phyloP scores from a whole-genome alignment of 2,329 filamentous ascomycete genomes.

The Verticillium longisporum region DNA sequence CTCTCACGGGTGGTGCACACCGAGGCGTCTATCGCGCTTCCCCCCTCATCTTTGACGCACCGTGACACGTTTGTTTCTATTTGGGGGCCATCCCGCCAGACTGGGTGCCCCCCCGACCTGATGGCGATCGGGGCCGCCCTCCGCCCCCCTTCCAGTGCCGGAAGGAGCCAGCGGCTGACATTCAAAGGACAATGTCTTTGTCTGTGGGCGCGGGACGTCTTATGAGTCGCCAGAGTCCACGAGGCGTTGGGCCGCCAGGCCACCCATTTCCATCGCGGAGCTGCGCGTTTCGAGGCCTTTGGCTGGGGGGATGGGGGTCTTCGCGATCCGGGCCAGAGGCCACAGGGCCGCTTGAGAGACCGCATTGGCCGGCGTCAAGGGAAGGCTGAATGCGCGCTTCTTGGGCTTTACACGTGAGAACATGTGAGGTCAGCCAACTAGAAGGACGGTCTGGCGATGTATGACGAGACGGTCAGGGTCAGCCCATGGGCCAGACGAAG shows the following conservation, averaged over 20 bases:
- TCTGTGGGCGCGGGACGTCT: neutral
- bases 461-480: too few species aligned
- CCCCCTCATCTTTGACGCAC: too few species aligned
- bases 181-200: neutral
- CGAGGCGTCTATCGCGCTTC: too few species aligned
- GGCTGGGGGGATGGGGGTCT: neutral
- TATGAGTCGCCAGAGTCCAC: neutral
- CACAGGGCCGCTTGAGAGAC: neutral
- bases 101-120: neutral
- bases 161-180: neutral
- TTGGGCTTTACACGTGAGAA: too few species aligned
- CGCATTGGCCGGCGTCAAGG: too few species aligned
- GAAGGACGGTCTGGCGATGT: too few species aligned
- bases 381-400: too few species aligned
- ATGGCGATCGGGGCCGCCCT: neutral
- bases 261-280: neutral
- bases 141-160: neutral
- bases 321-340: neutral
- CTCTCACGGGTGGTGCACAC: neutral
- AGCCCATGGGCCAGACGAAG: too few species aligned
- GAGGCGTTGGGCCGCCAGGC: neutral
- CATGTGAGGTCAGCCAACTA: too few species aligned
- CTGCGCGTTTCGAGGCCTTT: neutral
- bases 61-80: neutral
- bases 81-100: neutral